Percentiles rank a stretch among this genome's conserved stretches.
Conservation (phyloP, 2,329 filamentous ascomycete genomes). For the Fusarium graminum region DNA sequence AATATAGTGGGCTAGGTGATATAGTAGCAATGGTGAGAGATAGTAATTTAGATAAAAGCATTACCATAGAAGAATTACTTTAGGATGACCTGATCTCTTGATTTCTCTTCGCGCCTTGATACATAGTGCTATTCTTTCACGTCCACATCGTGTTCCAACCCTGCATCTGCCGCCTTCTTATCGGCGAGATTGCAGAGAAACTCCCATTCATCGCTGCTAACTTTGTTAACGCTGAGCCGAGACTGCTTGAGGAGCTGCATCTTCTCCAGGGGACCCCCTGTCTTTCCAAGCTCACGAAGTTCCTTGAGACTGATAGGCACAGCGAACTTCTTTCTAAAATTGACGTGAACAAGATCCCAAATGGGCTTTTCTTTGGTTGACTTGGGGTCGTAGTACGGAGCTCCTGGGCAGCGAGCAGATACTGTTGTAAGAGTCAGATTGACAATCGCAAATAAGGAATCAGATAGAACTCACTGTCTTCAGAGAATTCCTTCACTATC, state of each 20-base stretch:
- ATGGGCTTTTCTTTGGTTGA: conserved; percentile 68
- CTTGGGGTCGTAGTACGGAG: conserved; percentile 85
- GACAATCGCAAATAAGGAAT: accelerated
- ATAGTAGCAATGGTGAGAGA: too few species aligned
- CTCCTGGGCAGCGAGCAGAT: conserved; percentile 52
- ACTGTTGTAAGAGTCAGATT: conserved; percentile 34
- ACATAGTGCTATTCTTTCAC: not conserved
- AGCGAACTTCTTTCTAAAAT: conserved; percentile 85
- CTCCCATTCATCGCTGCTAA: conserved; percentile 74
- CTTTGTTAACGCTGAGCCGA: conserved; percentile 83
- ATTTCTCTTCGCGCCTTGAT: not conserved
- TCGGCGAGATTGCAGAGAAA: conserved; percentile 68
- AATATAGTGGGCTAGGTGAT: too few species aligned
- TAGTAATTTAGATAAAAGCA: too few species aligned
- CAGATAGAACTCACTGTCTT: conserved; percentile 72
- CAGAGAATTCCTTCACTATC: conserved; percentile 84
- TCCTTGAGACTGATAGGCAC: conserved; percentile 77
- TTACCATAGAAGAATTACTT: not conserved
- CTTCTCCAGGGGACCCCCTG: conserved; percentile 70
- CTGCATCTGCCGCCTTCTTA: conserved; percentile 56
- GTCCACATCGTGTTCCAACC: conserved; percentile 51
- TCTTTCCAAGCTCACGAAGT: conserved; percentile 73
- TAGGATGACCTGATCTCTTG: not conserved
- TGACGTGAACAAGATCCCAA: conserved; percentile 92
- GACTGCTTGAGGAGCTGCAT: conserved; percentile 88